Evolutionary conservation across 176 grass and related monocot species (phyloP).

Genomic region (Hyparrhenia diplandra): DNA sequence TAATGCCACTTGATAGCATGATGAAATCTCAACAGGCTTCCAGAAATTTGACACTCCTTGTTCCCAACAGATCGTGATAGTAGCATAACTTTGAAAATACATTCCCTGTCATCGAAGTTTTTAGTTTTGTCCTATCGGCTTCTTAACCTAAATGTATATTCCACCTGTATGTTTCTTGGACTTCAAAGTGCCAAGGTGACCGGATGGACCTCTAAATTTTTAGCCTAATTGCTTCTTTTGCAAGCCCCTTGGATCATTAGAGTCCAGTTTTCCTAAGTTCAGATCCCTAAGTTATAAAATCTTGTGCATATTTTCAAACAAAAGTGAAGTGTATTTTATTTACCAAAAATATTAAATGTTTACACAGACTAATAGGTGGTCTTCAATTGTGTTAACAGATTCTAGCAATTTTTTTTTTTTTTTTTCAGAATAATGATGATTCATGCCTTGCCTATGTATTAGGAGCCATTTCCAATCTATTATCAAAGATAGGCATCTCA

Average conservation of each 20-base stretch:
- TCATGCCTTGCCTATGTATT: conserved; percentile 89
- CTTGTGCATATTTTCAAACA: neutral
- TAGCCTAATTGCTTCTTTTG: neutral
- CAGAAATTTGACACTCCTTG: neutral
- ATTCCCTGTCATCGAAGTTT: neutral
- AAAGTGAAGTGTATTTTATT: neutral
- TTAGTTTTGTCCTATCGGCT: neutral
- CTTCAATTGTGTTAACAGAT: conserved; percentile 21
- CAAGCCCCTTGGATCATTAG: neutral
- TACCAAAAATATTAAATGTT: neutral
- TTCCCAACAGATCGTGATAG: neutral
- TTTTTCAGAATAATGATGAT: conserved; percentile 93
- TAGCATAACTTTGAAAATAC: conserved; percentile 1
- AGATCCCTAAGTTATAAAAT: neutral
- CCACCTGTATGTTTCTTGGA: neutral
- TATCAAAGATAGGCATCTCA: conserved; percentile 82
- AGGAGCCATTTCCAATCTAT: conserved; percentile 79
- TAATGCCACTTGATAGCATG: neutral
- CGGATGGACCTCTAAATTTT: neutral
- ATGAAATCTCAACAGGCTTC: neutral
- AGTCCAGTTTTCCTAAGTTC: neutral
- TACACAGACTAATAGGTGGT: neutral
- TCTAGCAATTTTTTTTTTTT: conserved; percentile 10
- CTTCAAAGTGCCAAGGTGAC: neutral
- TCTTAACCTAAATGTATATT: neutral